Conservation (phyloP, 176 grass and related monocot genomes). For the Zoysia pacifica region DNA sequence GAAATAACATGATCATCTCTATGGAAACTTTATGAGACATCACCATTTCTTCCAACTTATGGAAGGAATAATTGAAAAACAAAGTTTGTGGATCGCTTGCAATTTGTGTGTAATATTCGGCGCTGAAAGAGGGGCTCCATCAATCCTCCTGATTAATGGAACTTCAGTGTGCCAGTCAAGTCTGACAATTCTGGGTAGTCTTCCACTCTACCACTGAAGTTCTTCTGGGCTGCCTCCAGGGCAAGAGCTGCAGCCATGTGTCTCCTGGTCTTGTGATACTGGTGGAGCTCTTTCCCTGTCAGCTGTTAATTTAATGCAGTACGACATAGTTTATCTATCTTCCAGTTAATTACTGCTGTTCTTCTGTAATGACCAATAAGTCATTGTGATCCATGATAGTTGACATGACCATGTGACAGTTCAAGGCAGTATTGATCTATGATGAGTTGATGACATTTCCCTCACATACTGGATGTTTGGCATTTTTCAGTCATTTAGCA, state of each 20-base stretch:
- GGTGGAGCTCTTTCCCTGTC: constrained; percentile 67
- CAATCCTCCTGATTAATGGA: constrained; percentile 18
- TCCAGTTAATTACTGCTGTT: constrained; percentile 38
- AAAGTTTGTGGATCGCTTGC: constrained; percentile 40
- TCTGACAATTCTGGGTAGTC: constrained; percentile 21
- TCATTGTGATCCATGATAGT: constrained; percentile 44
- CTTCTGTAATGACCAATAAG: constrained; percentile 18
- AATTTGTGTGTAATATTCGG: constrained; percentile 34
- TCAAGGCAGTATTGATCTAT: constrained; percentile 37
- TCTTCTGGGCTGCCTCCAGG: constrained; percentile 45
- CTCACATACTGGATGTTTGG: constrained; percentile 60
- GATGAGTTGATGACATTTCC: constrained; percentile 29
- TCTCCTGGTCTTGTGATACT: constrained; percentile 51
- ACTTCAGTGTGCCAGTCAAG: constrained; percentile 13
- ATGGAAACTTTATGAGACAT: constrained; percentile 31
- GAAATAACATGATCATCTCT: constrained; percentile 33
- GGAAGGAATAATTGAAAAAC: constrained; percentile 29
- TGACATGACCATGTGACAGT: constrained; percentile 40
- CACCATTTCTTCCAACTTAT: constrained; percentile 31
- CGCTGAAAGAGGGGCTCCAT: constrained; percentile 13
- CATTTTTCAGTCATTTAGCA: constrained; percentile 91
- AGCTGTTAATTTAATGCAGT: constrained; percentile 48
- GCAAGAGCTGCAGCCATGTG: constrained; percentile 41
- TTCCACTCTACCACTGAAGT: constrained; percentile 25
- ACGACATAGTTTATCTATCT: constrained; percentile 35